Base-by-base conservation (phyloP, 345 rosid species). In the Salix brachista region DNA sequence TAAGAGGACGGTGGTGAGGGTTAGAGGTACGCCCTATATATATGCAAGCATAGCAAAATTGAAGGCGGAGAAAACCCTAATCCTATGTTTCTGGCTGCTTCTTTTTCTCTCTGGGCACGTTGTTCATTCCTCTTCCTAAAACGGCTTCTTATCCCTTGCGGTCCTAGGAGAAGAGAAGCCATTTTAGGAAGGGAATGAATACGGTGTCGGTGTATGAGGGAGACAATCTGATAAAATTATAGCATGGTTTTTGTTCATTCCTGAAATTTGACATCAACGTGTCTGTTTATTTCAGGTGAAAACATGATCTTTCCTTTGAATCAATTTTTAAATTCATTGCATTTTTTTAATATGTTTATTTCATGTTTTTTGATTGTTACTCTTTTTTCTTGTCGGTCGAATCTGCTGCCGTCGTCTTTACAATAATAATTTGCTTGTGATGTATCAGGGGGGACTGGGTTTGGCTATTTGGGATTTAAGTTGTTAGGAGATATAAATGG, bases 81-180 rank as follows among this genome's bases (percentile, higher is more conserved):
- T 9, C 7, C 41, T 9, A 13, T 19, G 44, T 10, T 1, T 2
- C 28, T 21, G 25, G 39, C 70, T 9, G 32, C 26, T 46, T 32
- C 58, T 6, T 25, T 61, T n/a, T 74, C 77, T 74, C 62, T 65
- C 6, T 0, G 65, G 6, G 6, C 65, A 34, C 65, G 9, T 28
- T 75, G 48, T 75, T 67, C 78, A 75, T 65, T 75, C 78, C 78
- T 75, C 78, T 75, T 75, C 72, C 78, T 75, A 75, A 75, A 75
- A 75, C 36, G 67, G 78, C 19, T 65, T 26, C 19, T 65, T 26
- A 44, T 8, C 60, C 48, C 65, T 70, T 18, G 0, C 10, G 2
- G 12, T 25, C n/a, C 1, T 1, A 54, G 23, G 26, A 36, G 23
- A 75, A 36, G 44, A 36, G 65, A 67, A 50, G 52, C 78, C 39